Percentiles rank a stretch among this genome's conserved stretches.
phyloP scores from a whole-genome alignment of 208 protist genomes.

The Novymonas esmeraldas region DNA sequence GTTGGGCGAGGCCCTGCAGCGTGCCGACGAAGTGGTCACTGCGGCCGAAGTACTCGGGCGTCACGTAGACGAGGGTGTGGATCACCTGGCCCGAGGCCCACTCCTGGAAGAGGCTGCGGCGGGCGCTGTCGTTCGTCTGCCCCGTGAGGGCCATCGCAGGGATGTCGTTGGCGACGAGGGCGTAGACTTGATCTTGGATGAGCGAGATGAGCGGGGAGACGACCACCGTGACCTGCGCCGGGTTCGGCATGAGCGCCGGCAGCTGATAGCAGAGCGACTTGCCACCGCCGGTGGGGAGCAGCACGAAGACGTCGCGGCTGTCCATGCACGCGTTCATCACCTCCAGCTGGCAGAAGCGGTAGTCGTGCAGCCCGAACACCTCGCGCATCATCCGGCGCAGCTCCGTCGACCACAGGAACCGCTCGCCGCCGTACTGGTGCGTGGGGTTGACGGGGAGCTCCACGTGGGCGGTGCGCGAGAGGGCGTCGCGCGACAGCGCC shows the following conservation, averaged over 20 bases:
- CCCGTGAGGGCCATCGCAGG: constrained; percentile 80
- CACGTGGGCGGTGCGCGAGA: constrained; percentile 42
- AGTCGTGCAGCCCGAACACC: constrained; percentile 90
- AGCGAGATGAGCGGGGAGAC: constrained; percentile 97
- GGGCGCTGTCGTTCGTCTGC: constrained; percentile 63
- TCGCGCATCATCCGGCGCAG: constrained; percentile 89
- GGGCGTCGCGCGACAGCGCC: constrained; percentile 40
- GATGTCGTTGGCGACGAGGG: constrained; percentile 82
- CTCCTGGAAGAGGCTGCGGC: constrained; percentile 70
- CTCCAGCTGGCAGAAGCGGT: constrained; percentile 92
- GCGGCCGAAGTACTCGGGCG: constrained; percentile 89
- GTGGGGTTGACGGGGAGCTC: constrained; percentile 75
- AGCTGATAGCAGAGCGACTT: constrained; percentile 98
- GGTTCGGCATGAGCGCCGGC: constrained; percentile 86
- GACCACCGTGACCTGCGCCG: constrained; percentile 90
- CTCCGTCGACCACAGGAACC: constrained; percentile 80
- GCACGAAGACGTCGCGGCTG: constrained; percentile 93
- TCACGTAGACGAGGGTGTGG: constrained; percentile 84
- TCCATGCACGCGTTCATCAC: constrained; percentile 95
- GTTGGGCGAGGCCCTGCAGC: constrained; percentile 51
- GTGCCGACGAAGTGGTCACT: constrained; percentile 75
- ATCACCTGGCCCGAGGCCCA: constrained; percentile 58
- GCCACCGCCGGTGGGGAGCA: constrained; percentile 94
- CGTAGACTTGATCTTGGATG: constrained; percentile 96
- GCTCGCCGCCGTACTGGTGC: constrained; percentile 67